Base-by-base conservation (phyloP, 2,329 filamentous ascomycete genomes). In the Peltaster fructicola region DNA sequence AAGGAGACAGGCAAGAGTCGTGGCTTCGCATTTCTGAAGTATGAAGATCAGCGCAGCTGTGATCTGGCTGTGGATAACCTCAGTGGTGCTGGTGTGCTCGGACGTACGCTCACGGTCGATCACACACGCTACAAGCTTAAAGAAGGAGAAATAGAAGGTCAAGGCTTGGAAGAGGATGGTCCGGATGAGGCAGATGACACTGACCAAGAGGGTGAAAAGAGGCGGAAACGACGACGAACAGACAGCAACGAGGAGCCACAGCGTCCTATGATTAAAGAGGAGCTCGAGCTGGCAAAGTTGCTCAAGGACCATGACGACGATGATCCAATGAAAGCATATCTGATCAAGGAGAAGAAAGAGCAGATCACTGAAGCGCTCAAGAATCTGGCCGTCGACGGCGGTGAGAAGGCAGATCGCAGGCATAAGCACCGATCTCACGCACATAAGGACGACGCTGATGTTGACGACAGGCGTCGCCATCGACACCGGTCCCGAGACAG, bases 61-160 rank as follows among this genome's bases (percentile, higher is more conserved):
- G 85, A 95, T 52, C 58, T 98, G 20, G 88, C 90, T 0, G 90
- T 98, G 7, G 88, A 98, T 54, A 98, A 98, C 49, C 57, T 98
- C 4, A 78, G 82, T 18, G 88, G 88, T 15, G 75, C 84, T 6
- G 76, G 72, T 15, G 72, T 98, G 10, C 61, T 79, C 46, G 84
- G 82, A 3, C 65, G 84, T 20, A 53, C 85, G 30, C 53, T 98
- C 20, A 69, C 77, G 31, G 88, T 98, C 8, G 88, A 98, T 48
- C 88, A 98, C 52, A 79, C 82, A 14, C 62, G 84, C 26, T 98
- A 98, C 53, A 90, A 92, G 59, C 62, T 69, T 22, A 74, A 74
- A 37, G 85, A 93, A 27, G 81, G 85, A 25, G 56, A 60, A 34
- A 24, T 45, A 3, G 44, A 48, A 27, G 38, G 39, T 1, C 34